These are phyloP conservation scores for Petunia axillaris DNA, from an alignment of 257 asterid species.

Conservation along the genomic window DNA sequence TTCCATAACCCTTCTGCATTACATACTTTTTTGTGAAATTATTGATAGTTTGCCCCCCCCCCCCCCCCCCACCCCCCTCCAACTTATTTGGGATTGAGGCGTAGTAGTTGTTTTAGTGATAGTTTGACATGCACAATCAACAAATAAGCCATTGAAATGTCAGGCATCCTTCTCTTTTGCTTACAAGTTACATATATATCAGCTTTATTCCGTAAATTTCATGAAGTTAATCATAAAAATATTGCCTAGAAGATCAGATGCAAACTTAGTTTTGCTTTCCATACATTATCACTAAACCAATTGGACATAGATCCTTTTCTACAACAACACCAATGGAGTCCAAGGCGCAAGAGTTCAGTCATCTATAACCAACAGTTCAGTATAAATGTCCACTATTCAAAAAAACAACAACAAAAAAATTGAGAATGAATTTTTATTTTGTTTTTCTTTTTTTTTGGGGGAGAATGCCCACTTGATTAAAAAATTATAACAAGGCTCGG, in stretches of 20 bases:
- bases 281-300: conserved; percentile 6
- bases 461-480: not conserved
- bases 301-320: not conserved
- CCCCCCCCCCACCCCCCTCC: too few species aligned
- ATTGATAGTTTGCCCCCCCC: not conserved
- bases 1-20: conserved; percentile 9
- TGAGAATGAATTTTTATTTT: too few species aligned
- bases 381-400: not conserved
- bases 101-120: not conserved
- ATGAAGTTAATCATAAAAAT: not conserved
- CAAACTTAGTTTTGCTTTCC: not conserved
- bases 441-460: too few species aligned
- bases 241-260: conserved; percentile 15
- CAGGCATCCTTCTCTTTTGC: not conserved
- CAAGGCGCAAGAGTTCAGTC: not conserved
- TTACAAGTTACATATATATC: conserved; percentile 5
- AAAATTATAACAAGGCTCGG: not conserved
- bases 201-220: not conserved
- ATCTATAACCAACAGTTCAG: conserved; percentile 3
- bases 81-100: too few species aligned
- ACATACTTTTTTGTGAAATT: not conserved
- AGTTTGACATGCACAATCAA: conserved; percentile 9
- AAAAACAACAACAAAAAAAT: too few species aligned
- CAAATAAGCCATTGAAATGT: not conserved
- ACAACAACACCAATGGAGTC: not conserved